Conservation (phyloP, 495 filamentous ascomycete species). For the Hypoxylon perforatum region DNA sequence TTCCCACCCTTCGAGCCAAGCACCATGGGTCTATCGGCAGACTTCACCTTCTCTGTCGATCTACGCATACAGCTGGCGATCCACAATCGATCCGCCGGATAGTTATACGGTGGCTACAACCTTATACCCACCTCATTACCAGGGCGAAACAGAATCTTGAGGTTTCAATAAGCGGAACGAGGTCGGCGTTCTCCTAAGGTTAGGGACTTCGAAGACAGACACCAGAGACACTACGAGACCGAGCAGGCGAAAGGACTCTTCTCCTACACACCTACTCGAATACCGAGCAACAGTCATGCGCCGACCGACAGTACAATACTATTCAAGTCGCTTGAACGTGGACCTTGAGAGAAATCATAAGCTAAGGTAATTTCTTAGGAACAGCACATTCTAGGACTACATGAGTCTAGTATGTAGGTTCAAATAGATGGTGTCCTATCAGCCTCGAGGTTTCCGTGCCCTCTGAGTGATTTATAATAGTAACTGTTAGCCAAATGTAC, state of each 20-base stretch:
- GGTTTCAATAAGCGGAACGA: slow-evolving; percentile 1
- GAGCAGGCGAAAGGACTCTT: background rate
- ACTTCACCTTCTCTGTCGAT: slow-evolving; percentile 22
- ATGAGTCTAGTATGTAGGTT: too few relatives aligned
- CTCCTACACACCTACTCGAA: background rate
- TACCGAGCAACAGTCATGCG: background rate
- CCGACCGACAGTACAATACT: background rate
- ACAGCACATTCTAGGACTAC: too few relatives aligned
- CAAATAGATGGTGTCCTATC: background rate
- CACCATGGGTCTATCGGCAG: slow-evolving; percentile 18
- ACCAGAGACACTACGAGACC: background rate
- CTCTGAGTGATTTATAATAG: background rate
- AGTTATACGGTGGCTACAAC: background rate
- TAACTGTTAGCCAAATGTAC: background rate
- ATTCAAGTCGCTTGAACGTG: background rate
- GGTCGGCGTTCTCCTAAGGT: background rate
- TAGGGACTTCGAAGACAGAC: background rate
- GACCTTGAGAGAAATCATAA: too few relatives aligned
- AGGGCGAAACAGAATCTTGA: background rate
- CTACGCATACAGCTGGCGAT: slow-evolving; percentile 11
- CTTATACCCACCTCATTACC: background rate
- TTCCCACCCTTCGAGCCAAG: slow-evolving; percentile 32
- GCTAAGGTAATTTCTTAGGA: too few relatives aligned
- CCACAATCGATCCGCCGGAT: slow-evolving; percentile 6
- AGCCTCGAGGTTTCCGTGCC: background rate